Conservation (phyloP, 495 filamentous ascomycete genomes). For the Hypoxylon cercidicola region DNA sequence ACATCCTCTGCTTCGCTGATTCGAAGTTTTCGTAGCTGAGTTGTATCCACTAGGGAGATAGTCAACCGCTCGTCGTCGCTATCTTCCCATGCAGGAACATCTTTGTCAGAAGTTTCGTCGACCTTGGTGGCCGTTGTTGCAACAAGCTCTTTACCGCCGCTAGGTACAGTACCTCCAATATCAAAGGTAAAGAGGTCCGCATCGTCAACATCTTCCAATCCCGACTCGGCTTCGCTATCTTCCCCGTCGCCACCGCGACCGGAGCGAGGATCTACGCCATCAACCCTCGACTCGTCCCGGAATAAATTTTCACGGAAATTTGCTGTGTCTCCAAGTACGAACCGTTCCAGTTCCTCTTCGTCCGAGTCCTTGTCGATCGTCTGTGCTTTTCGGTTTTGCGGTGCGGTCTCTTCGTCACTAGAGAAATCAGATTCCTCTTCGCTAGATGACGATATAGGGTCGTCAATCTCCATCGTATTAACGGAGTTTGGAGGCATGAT, state of each 20-base stretch:
- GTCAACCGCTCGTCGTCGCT: constrained; percentile 92
- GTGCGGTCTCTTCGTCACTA: constrained; percentile 38
- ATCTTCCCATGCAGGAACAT: constrained; percentile 82
- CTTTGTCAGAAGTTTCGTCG: constrained; percentile 47
- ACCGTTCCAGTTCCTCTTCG: constrained; percentile 83
- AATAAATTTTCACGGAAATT: constrained; percentile 80
- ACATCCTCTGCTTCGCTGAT: constrained; percentile 83
- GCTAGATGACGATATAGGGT: constrained; percentile 38
- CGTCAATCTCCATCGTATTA: constrained; percentile 53
- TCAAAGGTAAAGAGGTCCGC: constrained; percentile 67
- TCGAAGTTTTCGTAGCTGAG: constrained; percentile 82
- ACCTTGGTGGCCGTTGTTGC: constrained; percentile 51
- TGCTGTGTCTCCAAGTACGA: constrained; percentile 86
- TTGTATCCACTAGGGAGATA: constrained; percentile 79
- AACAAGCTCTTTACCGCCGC: constrained; percentile 45
- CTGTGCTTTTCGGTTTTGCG: constrained; percentile 36
- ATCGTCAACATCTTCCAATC: constrained; percentile 67
- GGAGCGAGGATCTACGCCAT: constrained; percentile 17
- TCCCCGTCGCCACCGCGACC: constrained; percentile 12
- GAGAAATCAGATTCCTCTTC: constrained; percentile 37
- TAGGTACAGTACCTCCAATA: constrained; percentile 48
- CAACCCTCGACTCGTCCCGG: constrained; percentile 46
- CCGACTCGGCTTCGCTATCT: constrained; percentile 51
- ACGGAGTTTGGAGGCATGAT: constrained; percentile 42
- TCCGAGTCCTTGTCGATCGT: constrained; percentile 75